phyloP scores from a whole-genome alignment of 2,329 filamentous ascomycete genomes.

The Paecilomyces variotii region DNA sequence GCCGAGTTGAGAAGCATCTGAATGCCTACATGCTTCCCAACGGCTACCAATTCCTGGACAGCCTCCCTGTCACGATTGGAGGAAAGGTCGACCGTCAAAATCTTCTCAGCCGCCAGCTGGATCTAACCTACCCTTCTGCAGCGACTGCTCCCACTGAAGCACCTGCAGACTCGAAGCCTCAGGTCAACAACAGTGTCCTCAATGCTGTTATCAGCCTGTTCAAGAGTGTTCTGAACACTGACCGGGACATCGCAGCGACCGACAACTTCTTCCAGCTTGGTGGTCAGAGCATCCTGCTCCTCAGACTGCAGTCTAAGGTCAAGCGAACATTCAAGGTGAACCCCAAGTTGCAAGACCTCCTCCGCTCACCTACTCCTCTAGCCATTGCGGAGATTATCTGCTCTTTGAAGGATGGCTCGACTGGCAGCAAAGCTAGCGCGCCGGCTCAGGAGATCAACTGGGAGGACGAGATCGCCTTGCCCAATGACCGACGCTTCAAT shows the following conservation, averaged over 20 bases:
- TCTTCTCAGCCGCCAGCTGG: conserved; percentile 5
- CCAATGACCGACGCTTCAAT: neutral
- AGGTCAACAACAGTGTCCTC: conserved; percentile 2
- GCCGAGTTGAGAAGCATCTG: conserved; percentile 3
- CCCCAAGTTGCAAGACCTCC: neutral
- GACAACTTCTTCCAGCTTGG: conserved; percentile 8
- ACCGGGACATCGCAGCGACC: conserved; percentile 3
- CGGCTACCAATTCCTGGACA: conserved; percentile 11
- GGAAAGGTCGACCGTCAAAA: conserved; percentile 10
- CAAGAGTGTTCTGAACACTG: conserved; percentile 6
- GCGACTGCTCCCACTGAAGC: neutral
- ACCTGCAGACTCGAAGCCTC: neutral
- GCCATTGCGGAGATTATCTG: neutral
- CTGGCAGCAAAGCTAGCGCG: neutral
- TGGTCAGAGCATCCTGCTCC: neutral
- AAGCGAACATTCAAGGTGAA: neutral
- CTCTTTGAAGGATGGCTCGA: neutral
- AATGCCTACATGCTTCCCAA: conserved; percentile 12
- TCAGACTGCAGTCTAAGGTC: neutral
- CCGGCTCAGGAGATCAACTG: neutral
- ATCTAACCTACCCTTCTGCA: conserved; percentile 7
- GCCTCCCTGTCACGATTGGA: conserved; percentile 9
- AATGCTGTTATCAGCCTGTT: conserved; percentile 6
- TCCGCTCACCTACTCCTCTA: neutral
- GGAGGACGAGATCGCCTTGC: neutral